Conservation (phyloP, 1,284 basidiomycete species). For the Ceratobasidium sp. region DNA sequence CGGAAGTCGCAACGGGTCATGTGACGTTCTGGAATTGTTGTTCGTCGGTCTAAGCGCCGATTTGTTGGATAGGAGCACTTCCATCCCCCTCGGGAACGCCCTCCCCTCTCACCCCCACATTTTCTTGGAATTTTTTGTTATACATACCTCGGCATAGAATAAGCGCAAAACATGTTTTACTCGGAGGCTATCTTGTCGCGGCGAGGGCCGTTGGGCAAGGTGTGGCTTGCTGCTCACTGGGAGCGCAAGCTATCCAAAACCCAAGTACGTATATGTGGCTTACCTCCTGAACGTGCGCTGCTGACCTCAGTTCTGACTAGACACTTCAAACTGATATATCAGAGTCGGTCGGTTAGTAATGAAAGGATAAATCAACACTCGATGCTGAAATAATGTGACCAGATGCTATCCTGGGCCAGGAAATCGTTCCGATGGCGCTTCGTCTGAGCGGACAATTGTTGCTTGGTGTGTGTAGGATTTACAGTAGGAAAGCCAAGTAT, state of each 20-base stretch:
- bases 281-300: background rate
- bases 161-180: constrained; percentile 72
- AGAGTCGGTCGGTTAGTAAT: constrained; percentile 83
- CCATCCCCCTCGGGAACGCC: constrained; percentile 9
- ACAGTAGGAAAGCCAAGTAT: constrained; percentile 97
- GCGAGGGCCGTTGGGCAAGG: constrained; percentile 92
- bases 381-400: constrained; percentile 12
- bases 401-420: constrained; percentile 92
- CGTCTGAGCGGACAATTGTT: constrained; percentile 94
- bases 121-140: constrained; percentile 35
- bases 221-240: constrained; percentile 99
- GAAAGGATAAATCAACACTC: background rate
- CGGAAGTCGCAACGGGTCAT: background rate
- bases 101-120: constrained; percentile 3
- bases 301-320: background rate
- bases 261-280: constrained; percentile 59
- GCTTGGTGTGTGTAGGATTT: constrained; percentile 96
- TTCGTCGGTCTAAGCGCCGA: constrained; percentile 28
- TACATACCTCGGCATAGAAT: constrained; percentile 3
- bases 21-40: constrained; percentile 30
- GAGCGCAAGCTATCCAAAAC: constrained; percentile 97
- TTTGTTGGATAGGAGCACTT: constrained; percentile 38
- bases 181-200: constrained; percentile 93
- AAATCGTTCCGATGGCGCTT: constrained; percentile 86
- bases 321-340: constrained; percentile 94